Base-by-base conservation (phyloP, 2,329 filamentous ascomycete species). In the Plectosphaerella cucumerina region DNA sequence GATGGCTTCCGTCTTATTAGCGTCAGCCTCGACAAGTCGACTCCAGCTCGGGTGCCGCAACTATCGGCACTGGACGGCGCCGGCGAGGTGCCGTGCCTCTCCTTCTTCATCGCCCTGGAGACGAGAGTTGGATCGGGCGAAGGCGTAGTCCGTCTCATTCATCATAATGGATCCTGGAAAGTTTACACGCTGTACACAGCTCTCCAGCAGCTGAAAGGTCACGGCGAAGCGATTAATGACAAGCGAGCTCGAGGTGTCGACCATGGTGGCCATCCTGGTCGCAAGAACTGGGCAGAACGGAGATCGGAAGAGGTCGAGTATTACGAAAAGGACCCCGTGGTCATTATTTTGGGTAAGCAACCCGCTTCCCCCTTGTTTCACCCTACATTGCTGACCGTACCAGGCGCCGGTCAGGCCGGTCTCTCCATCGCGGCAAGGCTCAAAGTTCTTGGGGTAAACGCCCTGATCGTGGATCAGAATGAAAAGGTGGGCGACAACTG, bases 401-500 rank as follows among this genome's bases (percentile, higher is more conserved):
- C 52, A 77, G 79, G 79, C 9, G 74, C 76, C 31, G 81, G 81
- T 2, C 80, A 84, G 57, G 73, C 70, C 5, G 81, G 81, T 0
- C 67, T 84, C 5, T 74, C 73, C 0, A 69, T 70, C 2, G 72
- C 74, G 8, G 80, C 79, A 4, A 73, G 79, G 6, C 64, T 84
- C 26, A 82, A 81, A 59, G 77, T 79, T 71, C 69, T 83, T 12
- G 66, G 72, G 8, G 68, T 84, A 1, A 65, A 74, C n/a, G 65
- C 75, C 0, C 65, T 84, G 20, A 59, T 80, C 6, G 70, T 84
- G 45, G 81, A 84, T 55, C 63, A 65, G 15, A 75, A 77, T 55
- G 68, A 72, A 1, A 62, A 69, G 1, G 67, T 84, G 5, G 81
- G 82, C 6, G 81, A 85, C 62, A 82, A 77, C 58, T 86, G 82